Evolutionary conservation across 78 protist species (phyloP).

Genomic region (Anaeramoeba ignava): DNA sequence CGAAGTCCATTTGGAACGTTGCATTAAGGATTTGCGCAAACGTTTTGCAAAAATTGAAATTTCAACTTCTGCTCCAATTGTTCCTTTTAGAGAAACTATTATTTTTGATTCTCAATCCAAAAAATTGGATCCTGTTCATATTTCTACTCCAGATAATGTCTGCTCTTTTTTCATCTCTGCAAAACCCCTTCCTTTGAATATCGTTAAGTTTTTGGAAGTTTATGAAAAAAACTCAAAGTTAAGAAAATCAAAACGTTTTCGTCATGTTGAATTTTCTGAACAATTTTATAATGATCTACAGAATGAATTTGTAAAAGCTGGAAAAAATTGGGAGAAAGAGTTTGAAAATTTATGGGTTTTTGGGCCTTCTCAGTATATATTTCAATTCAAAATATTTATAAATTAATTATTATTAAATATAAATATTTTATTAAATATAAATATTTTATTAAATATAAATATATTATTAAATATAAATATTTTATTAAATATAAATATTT

Average conservation of each 20-base stretch:
- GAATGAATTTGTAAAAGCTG: neutral
- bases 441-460: too few relatives aligned
- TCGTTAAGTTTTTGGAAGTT: neutral
- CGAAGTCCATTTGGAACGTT: neutral
- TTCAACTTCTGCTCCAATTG: neutral
- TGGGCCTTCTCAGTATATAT: neutral
- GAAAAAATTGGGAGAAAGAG: neutral
- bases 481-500: too few relatives aligned
- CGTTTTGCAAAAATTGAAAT: neutral
- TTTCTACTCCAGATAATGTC: neutral
- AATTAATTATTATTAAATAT: too few relatives aligned
- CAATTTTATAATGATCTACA: neutral
- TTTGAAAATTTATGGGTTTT: neutral
- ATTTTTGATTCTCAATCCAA: too few relatives aligned
- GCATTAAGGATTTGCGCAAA: neutral
- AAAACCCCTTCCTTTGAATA: neutral
- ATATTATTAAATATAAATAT: too few relatives aligned
- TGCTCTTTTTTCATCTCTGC: neutral
- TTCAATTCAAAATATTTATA: too few relatives aligned
- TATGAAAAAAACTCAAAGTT: neutral
- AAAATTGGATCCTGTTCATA: too few relatives aligned
- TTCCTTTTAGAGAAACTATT: neutral
- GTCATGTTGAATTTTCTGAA: neutral
- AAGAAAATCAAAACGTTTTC: neutral
- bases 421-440: neutral